Percentiles rank a stretch among this genome's conserved stretches.
These are phyloP conservation scores for Mycena chlorophos DNA, from an alignment of 768 basidiomycete genomes.

Conservation along the genomic window DNA sequence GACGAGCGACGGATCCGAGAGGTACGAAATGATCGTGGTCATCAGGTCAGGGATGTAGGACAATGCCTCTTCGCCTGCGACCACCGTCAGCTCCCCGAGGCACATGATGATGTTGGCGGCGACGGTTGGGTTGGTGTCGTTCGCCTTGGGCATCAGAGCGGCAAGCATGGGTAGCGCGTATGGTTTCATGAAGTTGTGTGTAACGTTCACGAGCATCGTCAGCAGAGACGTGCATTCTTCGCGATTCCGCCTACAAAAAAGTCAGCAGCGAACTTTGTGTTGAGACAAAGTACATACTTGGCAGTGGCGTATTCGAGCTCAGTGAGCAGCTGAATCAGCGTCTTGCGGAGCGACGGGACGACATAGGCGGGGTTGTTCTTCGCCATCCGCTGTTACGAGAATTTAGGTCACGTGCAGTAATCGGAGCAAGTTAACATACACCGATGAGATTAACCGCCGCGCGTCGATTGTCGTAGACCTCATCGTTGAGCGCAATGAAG, in stretches of 20 bases:
- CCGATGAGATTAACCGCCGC: slow-evolving; percentile 92
- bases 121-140: slow-evolving; percentile 81
- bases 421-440: slow-evolving; percentile 4
- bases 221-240: slow-evolving; percentile 93
- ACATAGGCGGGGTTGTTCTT: slow-evolving; percentile 98
- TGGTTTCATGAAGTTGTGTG: slow-evolving; percentile 91
- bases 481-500: slow-evolving; percentile 97
- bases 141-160: slow-evolving; percentile 86
- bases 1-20: slow-evolving; percentile 84
- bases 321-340: slow-evolving; percentile 92
- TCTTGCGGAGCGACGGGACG: slow-evolving; percentile 94
- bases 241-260: slow-evolving; percentile 61
- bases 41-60: slow-evolving; percentile 85
- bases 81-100: slow-evolving; percentile 88
- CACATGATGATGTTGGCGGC: slow-evolving; percentile 93
- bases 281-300: slow-evolving; percentile 37
- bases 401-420: no score
- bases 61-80: slow-evolving; percentile 89
- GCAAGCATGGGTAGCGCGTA: slow-evolving; percentile 95
- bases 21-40: slow-evolving; percentile 82
- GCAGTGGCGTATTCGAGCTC: slow-evolving; percentile 96
- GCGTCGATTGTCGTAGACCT: slow-evolving; percentile 90
- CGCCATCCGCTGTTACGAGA: slow-evolving; percentile 61
- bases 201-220: slow-evolving; percentile 86
- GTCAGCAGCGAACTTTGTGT: background rate